phyloP scores from a whole-genome alignment of 148 eudicot species.

The Silene uniflora region DNA sequence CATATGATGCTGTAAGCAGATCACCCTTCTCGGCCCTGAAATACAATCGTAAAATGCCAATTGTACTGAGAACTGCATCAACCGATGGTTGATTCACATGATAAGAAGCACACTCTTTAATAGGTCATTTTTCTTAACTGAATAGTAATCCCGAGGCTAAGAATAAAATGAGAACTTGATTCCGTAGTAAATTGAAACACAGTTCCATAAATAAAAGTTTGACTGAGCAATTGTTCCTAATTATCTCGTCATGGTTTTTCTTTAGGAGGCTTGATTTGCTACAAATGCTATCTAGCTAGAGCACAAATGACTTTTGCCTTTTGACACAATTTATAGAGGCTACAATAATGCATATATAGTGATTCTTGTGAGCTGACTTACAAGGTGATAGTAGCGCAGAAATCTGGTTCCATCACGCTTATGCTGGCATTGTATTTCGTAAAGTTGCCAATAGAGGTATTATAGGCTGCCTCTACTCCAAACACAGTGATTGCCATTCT shows the following conservation, averaged over 20 bases:
- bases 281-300: not conserved
- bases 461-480: slow-evolving; percentile 67
- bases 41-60: not conserved
- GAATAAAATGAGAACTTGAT: not conserved
- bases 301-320: not conserved
- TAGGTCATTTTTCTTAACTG: not conserved
- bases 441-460: slow-evolving; percentile 55
- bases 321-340: not conserved
- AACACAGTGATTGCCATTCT: slow-evolving; percentile 49
- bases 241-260: too few species aligned
- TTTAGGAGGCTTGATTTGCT: not conserved
- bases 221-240: too few species aligned
- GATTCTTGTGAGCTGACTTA: slow-evolving; percentile 35
- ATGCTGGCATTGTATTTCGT: slow-evolving; percentile 70
- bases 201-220: not conserved
- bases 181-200: not conserved
- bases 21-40: slow-evolving; percentile 81
- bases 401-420: slow-evolving; percentile 56
- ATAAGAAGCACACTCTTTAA: not conserved
- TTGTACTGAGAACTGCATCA: not conserved
- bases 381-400: slow-evolving; percentile 56
- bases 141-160: not conserved
- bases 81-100: too few species aligned
- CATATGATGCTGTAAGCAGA: slow-evolving; percentile 57
- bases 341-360: not conserved